Base-by-base conservation (phyloP, 495 filamentous ascomycete species). In the Lentithecium fluviatile region DNA sequence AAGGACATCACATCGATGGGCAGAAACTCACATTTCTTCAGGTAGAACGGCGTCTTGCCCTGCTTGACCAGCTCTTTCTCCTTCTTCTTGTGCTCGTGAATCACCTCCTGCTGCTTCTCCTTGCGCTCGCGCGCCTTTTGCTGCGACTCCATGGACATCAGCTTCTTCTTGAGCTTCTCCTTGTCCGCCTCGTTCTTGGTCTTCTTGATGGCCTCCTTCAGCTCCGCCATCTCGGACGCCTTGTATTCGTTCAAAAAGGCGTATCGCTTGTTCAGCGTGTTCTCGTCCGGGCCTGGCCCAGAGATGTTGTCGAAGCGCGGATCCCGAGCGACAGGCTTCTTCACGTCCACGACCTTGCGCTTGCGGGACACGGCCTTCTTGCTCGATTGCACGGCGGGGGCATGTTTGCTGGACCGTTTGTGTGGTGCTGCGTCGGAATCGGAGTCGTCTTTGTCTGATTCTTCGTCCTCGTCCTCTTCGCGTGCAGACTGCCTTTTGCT, bases 21-120 rank as follows among this genome's bases (percentile, higher is more conserved):
- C 0, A 56, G 20, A 26, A 56, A 21, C 60, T 51, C 46, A 69
- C 70, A 56, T 74, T 87, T 84, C 82, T 97, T 97, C 63, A 97
- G 77, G 71, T 87, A 96, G 70, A 91, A 98, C 6, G 93, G 92
- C 79, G 85, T 85, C 83, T 97, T 96, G 21, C 94, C 94, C 75
- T 66, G 79, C 81, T 64, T 64, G 26, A 97, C 83, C 54, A 87
- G 73, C 73, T 91, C 86, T 74, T 88, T 89, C 82, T 98, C 94
- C 68, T 85, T 78, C 75, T 82, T 84, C 64, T 87, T 83, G 73
- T 96, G 91, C 71, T 86, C 82, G 25, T 80, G 77, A 34, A 89
- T 53, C 10, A 97, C 72, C 60, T 83, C 79, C 58, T 79, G 73
- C 73, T 87, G 82, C 20, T 83, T 78, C 49, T 89, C 87, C 68